Evolutionary conservation across 371 early-diverging fungal genomes (phyloP).

Genomic region (Blakeslea trispora): DNA sequence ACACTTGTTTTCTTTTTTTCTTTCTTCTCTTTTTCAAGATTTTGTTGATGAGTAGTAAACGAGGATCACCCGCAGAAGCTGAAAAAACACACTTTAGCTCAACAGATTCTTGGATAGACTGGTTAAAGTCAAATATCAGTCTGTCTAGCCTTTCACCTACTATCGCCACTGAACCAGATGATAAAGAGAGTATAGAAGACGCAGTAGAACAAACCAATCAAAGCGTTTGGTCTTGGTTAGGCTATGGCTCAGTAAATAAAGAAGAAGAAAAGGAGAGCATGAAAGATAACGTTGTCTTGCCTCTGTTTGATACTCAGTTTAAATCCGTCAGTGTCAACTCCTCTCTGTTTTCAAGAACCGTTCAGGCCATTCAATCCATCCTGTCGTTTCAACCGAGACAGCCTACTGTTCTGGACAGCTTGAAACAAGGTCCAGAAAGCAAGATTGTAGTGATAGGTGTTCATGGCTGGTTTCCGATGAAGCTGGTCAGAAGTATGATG

Average conservation of each 20-base stretch:
- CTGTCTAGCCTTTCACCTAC: not conserved
- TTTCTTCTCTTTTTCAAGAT: too few species aligned
- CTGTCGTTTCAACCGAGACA: slow-evolving; percentile 17
- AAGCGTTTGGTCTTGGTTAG: slow-evolving; percentile 26
- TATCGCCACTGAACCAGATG: not conserved
- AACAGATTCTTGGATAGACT: too few species aligned
- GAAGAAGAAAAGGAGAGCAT: not conserved
- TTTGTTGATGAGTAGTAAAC: too few species aligned
- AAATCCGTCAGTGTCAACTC: not conserved
- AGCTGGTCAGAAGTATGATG: slow-evolving; percentile 68
- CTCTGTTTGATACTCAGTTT: slow-evolving; percentile 30
- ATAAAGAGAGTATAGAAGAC: not conserved
- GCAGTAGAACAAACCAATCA: not conserved
- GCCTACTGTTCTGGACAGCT: slow-evolving; percentile 8
- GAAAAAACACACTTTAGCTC: too few species aligned
- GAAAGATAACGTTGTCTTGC: slow-evolving; percentile 23
- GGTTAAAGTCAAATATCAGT: not conserved
- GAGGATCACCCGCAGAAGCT: too few species aligned
- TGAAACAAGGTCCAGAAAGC: not conserved
- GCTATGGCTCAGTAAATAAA: not conserved
- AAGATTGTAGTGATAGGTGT: slow-evolving; percentile 71
- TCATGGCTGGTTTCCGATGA: slow-evolving; percentile 90
- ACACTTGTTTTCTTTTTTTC: too few species aligned
- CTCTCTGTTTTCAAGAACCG: slow-evolving; percentile 10
- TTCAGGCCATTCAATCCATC: slow-evolving; percentile 15